Evolutionary conservation across 2,329 filamentous ascomycete genomes (phyloP).

Genomic region (Calycina marina): DNA sequence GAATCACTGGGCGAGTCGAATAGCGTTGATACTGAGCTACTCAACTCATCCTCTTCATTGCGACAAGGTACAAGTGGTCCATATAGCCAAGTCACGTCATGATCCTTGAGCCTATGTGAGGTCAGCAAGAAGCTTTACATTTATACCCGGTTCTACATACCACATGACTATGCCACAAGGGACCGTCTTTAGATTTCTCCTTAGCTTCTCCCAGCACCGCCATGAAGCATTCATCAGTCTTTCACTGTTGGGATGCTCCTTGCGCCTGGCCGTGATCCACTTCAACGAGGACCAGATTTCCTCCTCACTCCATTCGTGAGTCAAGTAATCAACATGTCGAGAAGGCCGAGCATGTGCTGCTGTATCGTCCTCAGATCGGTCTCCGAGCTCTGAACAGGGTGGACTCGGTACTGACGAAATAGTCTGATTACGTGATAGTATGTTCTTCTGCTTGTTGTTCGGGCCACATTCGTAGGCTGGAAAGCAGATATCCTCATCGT

Average conservation of each 20-base stretch:
- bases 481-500: constrained; percentile 24
- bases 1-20: too few species aligned
- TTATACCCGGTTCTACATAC: constrained; percentile 5
- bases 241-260: constrained; percentile 47
- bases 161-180: constrained; percentile 87
- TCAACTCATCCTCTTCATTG: too few species aligned
- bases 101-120: constrained; percentile 23
- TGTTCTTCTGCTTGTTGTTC: constrained; percentile 23
- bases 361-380: constrained; percentile 34
- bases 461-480: constrained; percentile 24
- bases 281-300: constrained; percentile 97
- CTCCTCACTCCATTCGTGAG: constrained; percentile 87
- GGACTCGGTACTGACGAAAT: constrained; percentile 40
- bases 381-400: constrained; percentile 4
- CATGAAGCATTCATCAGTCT: constrained; percentile 90
- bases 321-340: constrained; percentile 90
- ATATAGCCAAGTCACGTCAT: constrained; percentile 38
- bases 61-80: constrained; percentile 44
- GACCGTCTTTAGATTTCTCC: constrained; percentile 72
- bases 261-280: constrained; percentile 63
- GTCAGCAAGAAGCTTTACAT: neutral
- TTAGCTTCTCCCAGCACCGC: constrained; percentile 90
- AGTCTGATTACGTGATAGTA: constrained; percentile 37
- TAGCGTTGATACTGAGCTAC: too few species aligned
- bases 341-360: constrained; percentile 26